Percentiles rank a stretch among this genome's conserved stretches.
phyloP scores from a whole-genome alignment of 2,329 filamentous ascomycete genomes.

The Monilinia laxa region DNA sequence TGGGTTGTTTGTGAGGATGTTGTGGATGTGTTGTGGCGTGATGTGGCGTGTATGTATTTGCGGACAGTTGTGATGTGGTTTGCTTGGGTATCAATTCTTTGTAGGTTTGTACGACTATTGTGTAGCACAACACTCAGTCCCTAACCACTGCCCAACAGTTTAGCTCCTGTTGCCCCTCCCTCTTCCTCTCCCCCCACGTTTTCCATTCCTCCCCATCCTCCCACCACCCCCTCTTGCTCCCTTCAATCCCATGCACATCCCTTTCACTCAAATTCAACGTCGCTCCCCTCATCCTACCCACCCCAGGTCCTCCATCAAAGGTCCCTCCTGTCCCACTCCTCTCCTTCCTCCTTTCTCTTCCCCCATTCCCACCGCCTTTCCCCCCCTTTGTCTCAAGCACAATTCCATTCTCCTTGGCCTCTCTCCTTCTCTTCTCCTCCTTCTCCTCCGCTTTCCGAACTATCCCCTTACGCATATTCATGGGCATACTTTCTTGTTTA shows the following conservation, averaged over 20 bases:
- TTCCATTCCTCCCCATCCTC: conserved; percentile 38
- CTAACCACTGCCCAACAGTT: not conserved
- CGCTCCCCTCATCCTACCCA: conserved; percentile 75
- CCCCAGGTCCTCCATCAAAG: conserved; percentile 70
- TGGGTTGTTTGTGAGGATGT: not conserved
- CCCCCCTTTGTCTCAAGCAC: conserved; percentile 67
- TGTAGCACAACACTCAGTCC: not conserved
- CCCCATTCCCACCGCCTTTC: conserved; percentile 46
- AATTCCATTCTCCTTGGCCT: conserved; percentile 88
- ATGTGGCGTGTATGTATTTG: conserved; percentile 1
- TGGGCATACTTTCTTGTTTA: conserved; percentile 83
- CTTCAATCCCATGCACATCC: conserved; percentile 72
- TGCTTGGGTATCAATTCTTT: conserved; percentile 18
- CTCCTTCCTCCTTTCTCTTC: conserved; percentile 50
- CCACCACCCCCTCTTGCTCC: conserved; percentile 45
- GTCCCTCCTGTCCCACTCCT: conserved; percentile 50
- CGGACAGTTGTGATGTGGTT: not conserved
- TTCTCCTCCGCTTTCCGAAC: conserved; percentile 60
- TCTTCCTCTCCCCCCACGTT: conserved; percentile 25
- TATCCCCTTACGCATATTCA: conserved; percentile 85
- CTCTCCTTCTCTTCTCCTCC: conserved; percentile 69
- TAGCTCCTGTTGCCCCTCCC: conserved; percentile 16
- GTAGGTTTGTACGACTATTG: not conserved
- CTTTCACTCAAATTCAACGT: conserved; percentile 74
- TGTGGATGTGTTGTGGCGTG: not conserved